Evolutionary conservation across 2,329 filamentous ascomycete genomes (phyloP).

Genomic region (Colletotrichum truncatum): DNA sequence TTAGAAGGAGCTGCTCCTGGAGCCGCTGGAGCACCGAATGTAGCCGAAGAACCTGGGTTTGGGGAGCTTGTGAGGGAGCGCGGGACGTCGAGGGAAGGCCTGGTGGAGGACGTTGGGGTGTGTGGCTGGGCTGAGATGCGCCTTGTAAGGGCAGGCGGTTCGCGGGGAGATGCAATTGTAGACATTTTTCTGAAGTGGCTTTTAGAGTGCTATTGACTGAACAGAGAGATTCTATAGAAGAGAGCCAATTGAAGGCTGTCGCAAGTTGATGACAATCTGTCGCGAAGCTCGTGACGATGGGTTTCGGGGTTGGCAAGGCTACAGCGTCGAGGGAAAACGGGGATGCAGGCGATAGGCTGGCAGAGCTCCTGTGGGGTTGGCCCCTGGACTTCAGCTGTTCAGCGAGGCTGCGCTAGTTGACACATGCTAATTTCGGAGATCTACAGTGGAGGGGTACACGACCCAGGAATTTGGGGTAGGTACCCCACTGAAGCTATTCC

Average conservation of each 20-base stretch:
- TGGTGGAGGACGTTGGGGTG: conserved; percentile 78
- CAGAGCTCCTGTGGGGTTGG: conserved; percentile 24
- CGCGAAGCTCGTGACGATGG: not conserved
- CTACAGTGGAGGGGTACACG: conserved; percentile 11
- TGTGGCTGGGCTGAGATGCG: conserved; percentile 60
- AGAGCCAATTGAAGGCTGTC: not conserved
- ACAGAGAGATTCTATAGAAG: fast-evolving
- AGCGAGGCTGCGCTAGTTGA: conserved; percentile 19
- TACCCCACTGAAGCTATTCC: conserved; percentile 25
- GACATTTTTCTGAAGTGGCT: conserved; percentile 56
- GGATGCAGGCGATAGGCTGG: conserved; percentile 17
- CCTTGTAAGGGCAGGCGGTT: conserved; percentile 66
- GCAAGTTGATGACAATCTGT: not conserved
- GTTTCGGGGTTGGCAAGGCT: conserved; percentile 11
- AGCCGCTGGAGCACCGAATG: conserved; percentile 33
- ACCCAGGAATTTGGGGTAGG: conserved; percentile 11
- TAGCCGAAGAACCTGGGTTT: conserved; percentile 45
- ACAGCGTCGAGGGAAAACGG: not conserved
- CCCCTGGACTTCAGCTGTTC: conserved; percentile 16
- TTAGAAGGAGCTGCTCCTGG: conserved; percentile 45
- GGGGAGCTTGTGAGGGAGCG: conserved; percentile 69
- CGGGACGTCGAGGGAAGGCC: conserved; percentile 75
- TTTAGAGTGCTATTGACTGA: too few relatives aligned
- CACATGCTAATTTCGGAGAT: conserved; percentile 19
- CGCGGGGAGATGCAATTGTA: conserved; percentile 71